Evolutionary conservation across 2,329 filamentous ascomycete species (phyloP).

Genomic region (Orbilia quercus): DNA sequence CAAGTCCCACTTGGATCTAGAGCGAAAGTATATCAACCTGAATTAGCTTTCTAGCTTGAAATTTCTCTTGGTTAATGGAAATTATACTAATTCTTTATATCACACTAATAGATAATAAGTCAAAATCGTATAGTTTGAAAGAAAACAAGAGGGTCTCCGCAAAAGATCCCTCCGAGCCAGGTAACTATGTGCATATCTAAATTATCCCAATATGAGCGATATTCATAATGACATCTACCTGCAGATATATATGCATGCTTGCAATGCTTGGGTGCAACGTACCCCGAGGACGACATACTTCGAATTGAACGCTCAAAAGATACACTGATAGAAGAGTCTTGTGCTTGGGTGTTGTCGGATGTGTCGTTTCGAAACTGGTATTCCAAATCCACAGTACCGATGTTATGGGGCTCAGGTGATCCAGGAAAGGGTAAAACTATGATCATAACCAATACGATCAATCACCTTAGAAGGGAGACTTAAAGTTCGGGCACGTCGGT

Average conservation of each 20-base stretch:
- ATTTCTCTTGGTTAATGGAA: too few relatives aligned
- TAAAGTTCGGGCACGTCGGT: not conserved
- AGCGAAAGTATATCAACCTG: not conserved
- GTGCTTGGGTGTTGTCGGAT: conserved; percentile 10
- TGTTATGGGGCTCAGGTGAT: conserved; percentile 8
- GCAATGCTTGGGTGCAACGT: not conserved
- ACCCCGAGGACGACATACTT: conserved; percentile 9
- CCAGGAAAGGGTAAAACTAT: conserved; percentile 39
- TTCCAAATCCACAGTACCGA: not conserved
- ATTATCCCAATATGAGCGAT: too few relatives aligned
- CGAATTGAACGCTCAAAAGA: conserved; percentile 26
- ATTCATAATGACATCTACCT: too few relatives aligned
- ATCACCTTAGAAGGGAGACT: not conserved
- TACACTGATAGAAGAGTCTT: conserved; percentile 7
- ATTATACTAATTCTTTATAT: too few relatives aligned
- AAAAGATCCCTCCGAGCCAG: too few relatives aligned
- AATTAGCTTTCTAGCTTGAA: too few relatives aligned
- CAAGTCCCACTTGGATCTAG: conserved; percentile 42
- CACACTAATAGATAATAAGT: too few relatives aligned
- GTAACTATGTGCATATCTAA: too few relatives aligned
- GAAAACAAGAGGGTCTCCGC: too few relatives aligned
- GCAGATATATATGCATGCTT: conserved; percentile 12
- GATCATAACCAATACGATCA: conserved; percentile 15
- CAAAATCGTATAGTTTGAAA: too few relatives aligned
- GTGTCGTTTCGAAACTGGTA: conserved; percentile 4